Evolutionary conservation across 768 basidiomycete species (phyloP).

Genomic region (Boletus eberwhitei): DNA sequence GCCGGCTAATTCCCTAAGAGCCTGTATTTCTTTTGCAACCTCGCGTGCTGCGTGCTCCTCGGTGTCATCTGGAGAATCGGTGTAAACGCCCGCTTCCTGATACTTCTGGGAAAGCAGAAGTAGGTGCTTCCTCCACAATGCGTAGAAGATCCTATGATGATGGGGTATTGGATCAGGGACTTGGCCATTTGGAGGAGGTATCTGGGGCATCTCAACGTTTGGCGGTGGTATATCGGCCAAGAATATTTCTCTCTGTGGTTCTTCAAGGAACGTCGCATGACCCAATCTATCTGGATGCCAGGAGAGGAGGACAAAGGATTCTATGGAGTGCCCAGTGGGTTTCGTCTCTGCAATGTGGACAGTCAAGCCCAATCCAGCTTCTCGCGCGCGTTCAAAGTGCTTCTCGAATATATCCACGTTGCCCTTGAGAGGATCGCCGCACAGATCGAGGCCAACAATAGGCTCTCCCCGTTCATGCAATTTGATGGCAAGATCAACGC

Average conservation of each 20-base stretch:
- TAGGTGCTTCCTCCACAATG: constrained; percentile 23
- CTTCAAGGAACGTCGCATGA: constrained; percentile 77
- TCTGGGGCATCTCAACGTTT: constrained; percentile 12
- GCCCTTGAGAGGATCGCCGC: constrained; percentile 68
- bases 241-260: constrained; percentile 51
- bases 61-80: constrained; percentile 4
- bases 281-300: constrained; percentile 67
- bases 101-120: constrained; percentile 17
- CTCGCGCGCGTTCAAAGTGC: constrained; percentile 52
- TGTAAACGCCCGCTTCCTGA: constrained; percentile 15
- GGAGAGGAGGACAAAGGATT: constrained; percentile 59
- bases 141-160: constrained; percentile 22
- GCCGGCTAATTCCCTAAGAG: constrained; percentile 9
- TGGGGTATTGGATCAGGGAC: constrained; percentile 21
- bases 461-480: constrained; percentile 56
- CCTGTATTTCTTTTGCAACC: constrained; percentile 23
- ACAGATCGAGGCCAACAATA: constrained; percentile 77
- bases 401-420: constrained; percentile 49
- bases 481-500: constrained; percentile 51
- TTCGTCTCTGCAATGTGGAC: constrained; percentile 86
- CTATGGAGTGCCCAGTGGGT: constrained; percentile 46
- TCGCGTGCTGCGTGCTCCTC: constrained; percentile 20
- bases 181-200: constrained; percentile 17
- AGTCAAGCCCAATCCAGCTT: constrained; percentile 66
- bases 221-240: constrained; percentile 30